Conservation (phyloP, 208 protist genomes). For the Crithidia brevicula region DNA sequence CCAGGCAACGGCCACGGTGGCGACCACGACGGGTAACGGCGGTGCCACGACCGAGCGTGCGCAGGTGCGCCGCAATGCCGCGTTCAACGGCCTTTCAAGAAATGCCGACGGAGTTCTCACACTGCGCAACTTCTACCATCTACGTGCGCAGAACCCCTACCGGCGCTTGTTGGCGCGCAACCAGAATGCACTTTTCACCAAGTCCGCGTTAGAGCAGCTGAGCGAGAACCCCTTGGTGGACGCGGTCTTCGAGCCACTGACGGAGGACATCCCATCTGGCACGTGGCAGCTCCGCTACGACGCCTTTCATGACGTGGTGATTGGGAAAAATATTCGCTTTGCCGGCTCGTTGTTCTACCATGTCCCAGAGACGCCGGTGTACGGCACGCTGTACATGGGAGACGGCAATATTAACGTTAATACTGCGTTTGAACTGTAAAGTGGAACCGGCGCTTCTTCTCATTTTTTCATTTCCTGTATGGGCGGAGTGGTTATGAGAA, state of each 20-base stretch:
- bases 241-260: conserved; percentile 71
- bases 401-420: conserved; percentile 86
- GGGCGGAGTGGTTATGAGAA: too few relatives aligned
- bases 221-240: conserved; percentile 66
- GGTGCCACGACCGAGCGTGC: not conserved
- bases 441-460: not conserved
- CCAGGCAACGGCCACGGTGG: conserved; percentile 28
- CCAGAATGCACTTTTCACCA: conserved; percentile 45
- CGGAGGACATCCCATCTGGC: conserved; percentile 75
- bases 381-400: conserved; percentile 88
- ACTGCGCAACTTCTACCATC: conserved; percentile 85
- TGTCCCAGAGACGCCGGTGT: conserved; percentile 71
- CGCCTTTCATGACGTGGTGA: conserved; percentile 62
- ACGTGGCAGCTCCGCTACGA: conserved; percentile 82
- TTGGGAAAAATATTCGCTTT: conserved; percentile 70
- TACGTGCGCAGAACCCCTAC: conserved; percentile 75
- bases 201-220: conserved; percentile 63
- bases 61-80: conserved; percentile 46
- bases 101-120: conserved; percentile 56
- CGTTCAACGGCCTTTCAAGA: conserved; percentile 60
- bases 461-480: not conserved
- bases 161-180: conserved; percentile 54
- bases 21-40: not conserved
- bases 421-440: conserved; percentile 76
- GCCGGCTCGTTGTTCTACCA: conserved; percentile 84